Evolutionary conservation across 192 early-diverging fungal species (phyloP), one percentile per base, ranked within the genome.

Genomic region (Lunasporangiospora selenospora): DNA sequence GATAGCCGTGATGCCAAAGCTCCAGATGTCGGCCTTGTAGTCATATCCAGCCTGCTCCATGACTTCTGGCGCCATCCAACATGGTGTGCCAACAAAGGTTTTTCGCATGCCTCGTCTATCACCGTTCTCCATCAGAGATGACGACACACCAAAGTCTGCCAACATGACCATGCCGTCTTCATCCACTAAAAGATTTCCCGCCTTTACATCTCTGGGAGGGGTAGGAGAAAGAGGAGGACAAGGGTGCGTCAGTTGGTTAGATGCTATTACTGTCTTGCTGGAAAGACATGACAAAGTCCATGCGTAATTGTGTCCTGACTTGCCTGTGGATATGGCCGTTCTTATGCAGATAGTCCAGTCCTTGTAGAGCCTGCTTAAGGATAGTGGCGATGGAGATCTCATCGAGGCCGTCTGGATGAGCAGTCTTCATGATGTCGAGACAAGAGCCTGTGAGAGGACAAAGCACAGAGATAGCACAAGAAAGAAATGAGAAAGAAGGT

Each of bases 21-120:
- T 89, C 93, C 93, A 95, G 46, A 95, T 92, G 62, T 95, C 93
- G 3, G 93, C 93, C 65, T 93, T 93, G 64, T 87, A 93, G 63
- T 94, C 89, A 76, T 95, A 95, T 2, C 89, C 91, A 15, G 85
- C 83, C 63, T 95, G 93, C 55, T 95, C 90, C 93, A 95, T 95
- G 19, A 95, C 92, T 65, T 95, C 85, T 6, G 92, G 85, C 36
- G 88, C 84, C 85, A 89, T 85, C 82, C 82, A 87, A 53, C 85
- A 87, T 19, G 85, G 85, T 61, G 88, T 90, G 27, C 88, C 88
- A 15, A 90, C 88, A 79, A 90, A 90, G 11, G 88, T 90, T 71
- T 85, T 87, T 59, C 88, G 67, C 60, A 75, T 60, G 10, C 81
- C 83, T 21, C 76, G 77, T 34, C 86, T 70, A 40, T 89, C 88